Evolutionary conservation across 2,329 filamentous ascomycete species (phyloP).

Genomic region (Sclerotinia minor): DNA sequence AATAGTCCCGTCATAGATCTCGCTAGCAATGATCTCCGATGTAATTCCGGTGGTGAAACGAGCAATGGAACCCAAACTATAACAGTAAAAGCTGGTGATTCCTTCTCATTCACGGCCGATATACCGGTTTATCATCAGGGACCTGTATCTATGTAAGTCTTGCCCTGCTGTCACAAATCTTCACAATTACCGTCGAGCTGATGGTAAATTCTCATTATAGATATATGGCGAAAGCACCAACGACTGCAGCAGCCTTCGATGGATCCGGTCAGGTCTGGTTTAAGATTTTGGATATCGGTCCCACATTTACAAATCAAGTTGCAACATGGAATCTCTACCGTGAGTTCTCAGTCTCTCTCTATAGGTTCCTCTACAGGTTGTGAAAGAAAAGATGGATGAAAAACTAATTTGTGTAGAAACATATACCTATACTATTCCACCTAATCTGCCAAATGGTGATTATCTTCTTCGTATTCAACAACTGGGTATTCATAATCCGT

Average conservation of each 20-base stretch:
- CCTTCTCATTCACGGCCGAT: conserved; percentile 50
- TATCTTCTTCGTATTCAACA: conserved; percentile 40
- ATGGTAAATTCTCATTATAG: neutral
- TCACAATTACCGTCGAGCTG: neutral
- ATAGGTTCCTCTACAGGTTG: too few relatives aligned
- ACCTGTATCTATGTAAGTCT: conserved; percentile 38
- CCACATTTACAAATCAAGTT: conserved; percentile 35
- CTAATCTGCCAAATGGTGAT: conserved; percentile 36
- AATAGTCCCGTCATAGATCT: conserved; percentile 49
- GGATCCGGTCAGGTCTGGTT: conserved; percentile 44
- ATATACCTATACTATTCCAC: conserved; percentile 38
- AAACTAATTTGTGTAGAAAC: conserved; percentile 30
- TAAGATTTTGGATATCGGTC: conserved; percentile 43
- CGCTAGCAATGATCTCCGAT: conserved; percentile 42
- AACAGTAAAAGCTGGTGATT: conserved; percentile 44
- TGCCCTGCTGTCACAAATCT: neutral
- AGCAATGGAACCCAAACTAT: conserved; percentile 34
- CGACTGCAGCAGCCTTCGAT: conserved; percentile 41
- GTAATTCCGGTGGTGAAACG: conserved; percentile 45
- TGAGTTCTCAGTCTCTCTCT: conserved; percentile 21
- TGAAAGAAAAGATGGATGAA: neutral
- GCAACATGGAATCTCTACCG: conserved; percentile 37
- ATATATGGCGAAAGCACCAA: conserved; percentile 43
- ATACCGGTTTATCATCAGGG: conserved; percentile 43
- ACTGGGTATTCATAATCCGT: conserved; percentile 40